Evolutionary conservation across 305 asterid genomes (phyloP), one percentile per base, ranked within the genome.

Genomic region (Fraxinus xanthoxyloides): DNA sequence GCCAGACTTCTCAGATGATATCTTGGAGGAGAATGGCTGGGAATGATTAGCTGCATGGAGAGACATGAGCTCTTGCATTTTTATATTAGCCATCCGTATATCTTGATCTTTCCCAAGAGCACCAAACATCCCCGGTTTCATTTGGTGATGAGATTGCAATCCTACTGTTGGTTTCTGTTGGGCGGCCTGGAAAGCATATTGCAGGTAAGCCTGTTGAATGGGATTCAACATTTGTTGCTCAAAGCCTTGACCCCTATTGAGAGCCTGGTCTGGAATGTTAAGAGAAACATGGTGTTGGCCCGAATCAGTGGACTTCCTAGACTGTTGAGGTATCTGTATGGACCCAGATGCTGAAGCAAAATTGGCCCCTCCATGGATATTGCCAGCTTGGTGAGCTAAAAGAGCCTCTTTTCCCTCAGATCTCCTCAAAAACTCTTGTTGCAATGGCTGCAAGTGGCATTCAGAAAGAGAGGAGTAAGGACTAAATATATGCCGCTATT

Each of bases 151-250:
- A 79, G 95, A 83, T 83, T 91, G 97, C 89, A 86, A 83, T 54
- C 97, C 95, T 59, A 85, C 32, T 83, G 90, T 85, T 76, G 98
- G 85, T 89, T 91, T 97, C 82, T 93, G 98, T 83, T 93, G 99
- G 36, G 90, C 90, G 2, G 93, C 89, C 89, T 92, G 97, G 84
- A 87, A 87, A 75, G 94, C 93, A 74, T 90, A 91, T 82, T 96
- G 97, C 89, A 93, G 73, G 85, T 94, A 97, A 67, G 99, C 97
- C 83, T 94, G 98, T 85, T 97, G 97, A 56, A 89, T 87, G 34
- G 98, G 97, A 88, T 90, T 91, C 87, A 88, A 63, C 87, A 87
- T 81, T 80, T 91, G 97, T 83, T 90, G 98, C 85, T 95, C 98
- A 85, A 84, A 89, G 78, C 92, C 97, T 87, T 91, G 99, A 87